Evolutionary conservation across 768 basidiomycete species (phyloP).

Genomic region (Clitopilus passeckerianus): DNA sequence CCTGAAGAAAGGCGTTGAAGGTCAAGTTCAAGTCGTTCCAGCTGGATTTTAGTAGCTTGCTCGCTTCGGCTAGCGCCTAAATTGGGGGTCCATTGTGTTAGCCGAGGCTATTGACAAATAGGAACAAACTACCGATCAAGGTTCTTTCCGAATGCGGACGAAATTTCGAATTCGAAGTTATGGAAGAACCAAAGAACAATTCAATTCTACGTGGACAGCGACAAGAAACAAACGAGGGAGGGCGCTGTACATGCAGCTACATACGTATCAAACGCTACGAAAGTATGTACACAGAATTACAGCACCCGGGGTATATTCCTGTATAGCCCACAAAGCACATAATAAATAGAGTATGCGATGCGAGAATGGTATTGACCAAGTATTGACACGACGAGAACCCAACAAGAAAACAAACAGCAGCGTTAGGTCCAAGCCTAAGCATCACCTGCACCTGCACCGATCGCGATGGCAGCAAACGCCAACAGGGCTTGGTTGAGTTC

Average conservation of each 20-base stretch:
- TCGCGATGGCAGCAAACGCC: constrained; percentile 8
- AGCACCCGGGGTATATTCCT: constrained; percentile 2
- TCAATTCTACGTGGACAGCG: neutral
- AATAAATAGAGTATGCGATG: neutral
- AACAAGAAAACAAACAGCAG: neutral
- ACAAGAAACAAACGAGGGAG: neutral
- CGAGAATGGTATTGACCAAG: constrained; percentile 1
- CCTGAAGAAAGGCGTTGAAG: constrained; percentile 1
- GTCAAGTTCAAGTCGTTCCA: neutral
- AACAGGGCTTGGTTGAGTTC: constrained; percentile 9
- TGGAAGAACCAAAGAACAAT: neutral
- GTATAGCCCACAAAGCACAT: neutral
- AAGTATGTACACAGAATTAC: neutral
- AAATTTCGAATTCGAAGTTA: neutral
- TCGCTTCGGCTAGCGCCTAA: neutral
- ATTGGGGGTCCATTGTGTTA: neutral
- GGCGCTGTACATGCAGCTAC: neutral
- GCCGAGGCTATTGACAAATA: neutral
- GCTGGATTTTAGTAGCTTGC: neutral
- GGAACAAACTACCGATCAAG: neutral
- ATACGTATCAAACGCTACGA: neutral
- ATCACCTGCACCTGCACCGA: constrained; percentile 5
- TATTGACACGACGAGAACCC: neutral
- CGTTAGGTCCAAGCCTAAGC: neutral
- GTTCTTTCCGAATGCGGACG: neutral